Percentiles rank a stretch among this genome's conserved stretches.
Conservation (phyloP, 768 basidiomycete genomes). For the Pisolithus microcarpus region DNA sequence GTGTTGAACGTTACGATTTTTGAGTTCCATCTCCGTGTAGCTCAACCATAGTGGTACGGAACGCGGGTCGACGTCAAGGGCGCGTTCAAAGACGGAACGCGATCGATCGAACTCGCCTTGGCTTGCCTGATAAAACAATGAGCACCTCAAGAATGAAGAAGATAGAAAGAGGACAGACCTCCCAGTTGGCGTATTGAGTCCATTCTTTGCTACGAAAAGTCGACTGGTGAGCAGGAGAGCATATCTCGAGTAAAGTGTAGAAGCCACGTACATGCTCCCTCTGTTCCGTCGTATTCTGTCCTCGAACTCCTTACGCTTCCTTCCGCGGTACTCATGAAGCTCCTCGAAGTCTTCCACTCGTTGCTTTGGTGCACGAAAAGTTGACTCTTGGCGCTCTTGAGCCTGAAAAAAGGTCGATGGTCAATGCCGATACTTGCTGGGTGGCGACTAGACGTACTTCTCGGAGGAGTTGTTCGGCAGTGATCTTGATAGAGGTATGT, state of each 20-base stretch:
- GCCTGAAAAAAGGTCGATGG: conserved; percentile 43
- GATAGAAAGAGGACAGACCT: conserved; percentile 36
- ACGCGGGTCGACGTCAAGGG: conserved; percentile 89
- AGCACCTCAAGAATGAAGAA: neutral
- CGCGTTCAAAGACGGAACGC: conserved; percentile 92
- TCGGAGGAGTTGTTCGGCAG: conserved; percentile 94
- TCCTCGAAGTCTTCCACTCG: conserved; percentile 94
- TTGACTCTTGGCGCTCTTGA: conserved; percentile 93
- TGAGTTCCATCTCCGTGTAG: conserved; percentile 97
- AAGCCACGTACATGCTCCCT: conserved; percentile 60
- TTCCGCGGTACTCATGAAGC: conserved; percentile 81
- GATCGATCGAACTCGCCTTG: conserved; percentile 96
- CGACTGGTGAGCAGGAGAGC: neutral
- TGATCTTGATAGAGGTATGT: conserved; percentile 56
- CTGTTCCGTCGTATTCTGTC: conserved; percentile 76
- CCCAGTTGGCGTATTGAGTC: conserved; percentile 83
- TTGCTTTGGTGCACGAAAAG: conserved; percentile 88
- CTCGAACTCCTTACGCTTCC: conserved; percentile 92
- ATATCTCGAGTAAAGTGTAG: neutral
- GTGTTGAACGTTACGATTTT: conserved; percentile 95
- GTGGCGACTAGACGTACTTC: conserved; percentile 48
- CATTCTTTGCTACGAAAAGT: conserved; percentile 62
- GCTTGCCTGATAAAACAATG: conserved; percentile 51
- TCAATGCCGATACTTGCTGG: neutral
- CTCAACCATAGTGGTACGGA: conserved; percentile 88